Evolutionary conservation across 2,329 filamentous ascomycete species (phyloP).

Genomic region (Fusarium clavum): DNA sequence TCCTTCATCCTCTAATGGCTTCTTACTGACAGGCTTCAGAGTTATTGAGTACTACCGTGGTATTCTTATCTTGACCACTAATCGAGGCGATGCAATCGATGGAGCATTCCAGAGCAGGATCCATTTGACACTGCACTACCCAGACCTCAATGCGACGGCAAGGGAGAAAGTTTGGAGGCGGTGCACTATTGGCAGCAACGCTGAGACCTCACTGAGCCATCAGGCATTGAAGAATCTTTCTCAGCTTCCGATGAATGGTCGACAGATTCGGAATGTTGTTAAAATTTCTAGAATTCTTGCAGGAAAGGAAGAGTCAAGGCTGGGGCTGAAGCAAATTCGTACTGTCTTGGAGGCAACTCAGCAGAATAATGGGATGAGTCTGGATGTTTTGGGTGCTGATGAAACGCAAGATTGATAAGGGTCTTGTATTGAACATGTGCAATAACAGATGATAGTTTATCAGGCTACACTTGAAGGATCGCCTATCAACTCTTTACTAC

Average conservation of each 20-base stretch:
- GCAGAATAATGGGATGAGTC: neutral
- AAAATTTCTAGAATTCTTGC: neutral
- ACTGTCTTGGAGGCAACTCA: neutral
- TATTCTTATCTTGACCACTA: neutral
- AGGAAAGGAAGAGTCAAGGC: neutral
- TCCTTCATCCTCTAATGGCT: neutral
- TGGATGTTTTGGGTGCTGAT: neutral
- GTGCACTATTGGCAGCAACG: neutral
- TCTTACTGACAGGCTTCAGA: neutral
- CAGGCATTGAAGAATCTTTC: neutral
- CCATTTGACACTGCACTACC: constrained; percentile 4
- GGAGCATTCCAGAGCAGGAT: neutral
- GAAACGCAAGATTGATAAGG: neutral
- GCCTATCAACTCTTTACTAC: too few relatives aligned
- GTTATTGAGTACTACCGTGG: neutral
- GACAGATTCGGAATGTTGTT: neutral
- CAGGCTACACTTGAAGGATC: too few relatives aligned
- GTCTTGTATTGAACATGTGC: neutral
- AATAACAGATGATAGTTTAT: neutral
- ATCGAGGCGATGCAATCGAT: neutral
- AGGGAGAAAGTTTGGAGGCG: neutral
- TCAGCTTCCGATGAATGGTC: neutral
- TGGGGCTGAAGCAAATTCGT: neutral
- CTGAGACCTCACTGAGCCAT: neutral
- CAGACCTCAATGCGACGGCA: neutral